Evolutionary conservation across 164 flowering plant genomes (phyloP), one percentile per base, ranked within the genome.

Genomic region (Taxillus chinensis): DNA sequence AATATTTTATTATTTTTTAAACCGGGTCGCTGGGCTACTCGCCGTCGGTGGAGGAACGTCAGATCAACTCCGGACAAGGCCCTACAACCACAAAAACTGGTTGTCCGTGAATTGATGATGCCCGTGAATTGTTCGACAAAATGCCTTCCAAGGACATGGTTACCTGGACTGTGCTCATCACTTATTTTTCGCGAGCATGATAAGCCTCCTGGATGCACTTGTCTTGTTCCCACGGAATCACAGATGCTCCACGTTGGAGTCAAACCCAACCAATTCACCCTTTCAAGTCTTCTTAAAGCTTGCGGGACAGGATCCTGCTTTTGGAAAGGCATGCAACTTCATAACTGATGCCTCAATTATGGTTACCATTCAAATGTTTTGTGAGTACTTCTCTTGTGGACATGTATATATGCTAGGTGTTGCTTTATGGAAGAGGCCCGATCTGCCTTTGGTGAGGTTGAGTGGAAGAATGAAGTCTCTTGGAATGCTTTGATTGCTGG

Each of bases 401-500:
- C 57, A 78, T 87, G 86, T 87, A n/a, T n/a, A n/a, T n/a, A 87
- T 68, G 69, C 83, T 3, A 79, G 86, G 72, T 74, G 71, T 65
- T 83, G 74, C 5, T 50, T 38, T n/a, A 70, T 87, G 77, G 64
- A 67, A 42, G 86, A 78, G 45, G 88, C 87, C 7, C 68, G 59
- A 57, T 48, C 59, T 11, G 65, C 77, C 3, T 87, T 87, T 71
- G 73, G 73, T 62, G 72, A 65, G 56, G 58, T 85, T 67, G 64
- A 39, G 38, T 64, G 61, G 4, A 83, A 74, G 69, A 87, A 84
- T 65, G 89, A 81, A 64, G 95, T 86, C 10, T 80, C 85, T 53
- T 88, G 90, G 89, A 88, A 86, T 77, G 87, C 92, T 66, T 65
- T 88, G 69, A 86, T 88, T 72, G 86, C 92, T 16, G 85, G 83